Conservation (phyloP, 2,329 filamentous ascomycete species). For the Alternaria atra region DNA sequence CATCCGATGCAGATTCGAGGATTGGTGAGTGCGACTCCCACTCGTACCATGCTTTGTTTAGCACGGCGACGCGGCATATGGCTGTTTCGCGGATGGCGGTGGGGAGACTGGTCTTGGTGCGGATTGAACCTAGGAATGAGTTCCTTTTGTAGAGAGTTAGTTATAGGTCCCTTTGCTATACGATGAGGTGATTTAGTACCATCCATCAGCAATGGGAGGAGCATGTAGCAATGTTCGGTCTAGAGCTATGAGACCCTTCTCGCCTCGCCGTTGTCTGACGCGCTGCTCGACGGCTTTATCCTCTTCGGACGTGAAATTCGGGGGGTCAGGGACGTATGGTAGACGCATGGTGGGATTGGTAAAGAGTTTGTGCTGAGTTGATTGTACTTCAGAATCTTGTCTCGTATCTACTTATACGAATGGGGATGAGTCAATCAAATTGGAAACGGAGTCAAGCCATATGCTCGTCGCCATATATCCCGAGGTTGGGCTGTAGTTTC, state of each 20-base stretch:
- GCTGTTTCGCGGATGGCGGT: slow-evolving; percentile 74
- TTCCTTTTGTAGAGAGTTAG: slow-evolving; percentile 51
- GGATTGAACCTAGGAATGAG: slow-evolving; percentile 64
- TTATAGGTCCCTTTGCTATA: background rate
- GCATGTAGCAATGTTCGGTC: slow-evolving; percentile 65
- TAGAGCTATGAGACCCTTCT: slow-evolving; percentile 60
- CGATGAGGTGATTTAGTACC: slow-evolving; percentile 40
- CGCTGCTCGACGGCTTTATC: slow-evolving; percentile 62
- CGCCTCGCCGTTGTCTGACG: slow-evolving; percentile 61
- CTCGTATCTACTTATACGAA: background rate
- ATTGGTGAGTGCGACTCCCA: slow-evolving; percentile 80
- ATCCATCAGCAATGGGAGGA: slow-evolving; percentile 65
- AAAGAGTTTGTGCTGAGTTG: background rate
- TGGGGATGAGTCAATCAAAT: background rate
- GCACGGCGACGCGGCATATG: slow-evolving; percentile 80
- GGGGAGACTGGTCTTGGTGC: slow-evolving; percentile 61
- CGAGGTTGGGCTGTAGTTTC: slow-evolving; percentile 8
- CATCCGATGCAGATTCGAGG: slow-evolving; percentile 61
- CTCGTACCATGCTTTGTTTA: slow-evolving; percentile 86
- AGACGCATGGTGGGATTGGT: slow-evolving; percentile 59
- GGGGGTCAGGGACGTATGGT: slow-evolving; percentile 62
- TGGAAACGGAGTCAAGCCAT: background rate
- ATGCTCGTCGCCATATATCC: background rate
- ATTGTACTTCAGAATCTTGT: background rate
- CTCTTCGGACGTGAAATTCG: slow-evolving; percentile 55